Evolutionary conservation across 768 basidiomycete genomes (phyloP), one percentile per base, ranked within the genome.

Genomic region (Porphyrellus cyaneotinctus): DNA sequence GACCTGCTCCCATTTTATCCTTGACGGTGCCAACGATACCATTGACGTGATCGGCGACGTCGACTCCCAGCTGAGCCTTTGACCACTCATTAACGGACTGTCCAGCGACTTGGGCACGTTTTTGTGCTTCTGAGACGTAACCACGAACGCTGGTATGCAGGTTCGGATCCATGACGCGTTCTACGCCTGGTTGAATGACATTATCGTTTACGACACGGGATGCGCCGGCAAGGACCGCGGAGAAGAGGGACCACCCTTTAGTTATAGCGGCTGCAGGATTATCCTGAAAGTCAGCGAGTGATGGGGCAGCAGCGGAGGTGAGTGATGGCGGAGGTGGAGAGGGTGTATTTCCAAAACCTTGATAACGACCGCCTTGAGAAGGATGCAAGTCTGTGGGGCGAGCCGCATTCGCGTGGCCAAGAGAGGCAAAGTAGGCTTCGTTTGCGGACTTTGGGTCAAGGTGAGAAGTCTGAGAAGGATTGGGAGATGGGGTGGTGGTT

Each of bases 231-330:
- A 98, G 85, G 31, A 85, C 93, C 0, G 88, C 80, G 26, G 91
- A 88, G 65, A 99, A 87, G n/a, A 98, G 71, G 23, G 92, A 91
- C 97, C 97, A 98, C 41, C 95, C 93, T 74, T 97, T 97, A 62
- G 82, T 82, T 14, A 97, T 70, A 0, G 95, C 95, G 10, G 81
- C 84, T 33, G 87, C 69, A 0, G 95, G 95, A 64, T 92, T 91
- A 41, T 87, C 82, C 66, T 95, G 91, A 28, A 98, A 71, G 18
- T 99, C 95, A 37, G 74, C 70, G 3, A 97, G 65, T 0, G 84
- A 78, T 0, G 95, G 95, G 12, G 87, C 85, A 31, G 86, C 81
- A 11, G 85, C 82, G 26, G 91, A 94, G 4, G 91, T 91, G 37
- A 90, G 84, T 2, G 89, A 81, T 2, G 91, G 85, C 11, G 60